Evolutionary conservation across 495 filamentous ascomycete genomes (phyloP).

Genomic region (Penicillium desertorum): DNA sequence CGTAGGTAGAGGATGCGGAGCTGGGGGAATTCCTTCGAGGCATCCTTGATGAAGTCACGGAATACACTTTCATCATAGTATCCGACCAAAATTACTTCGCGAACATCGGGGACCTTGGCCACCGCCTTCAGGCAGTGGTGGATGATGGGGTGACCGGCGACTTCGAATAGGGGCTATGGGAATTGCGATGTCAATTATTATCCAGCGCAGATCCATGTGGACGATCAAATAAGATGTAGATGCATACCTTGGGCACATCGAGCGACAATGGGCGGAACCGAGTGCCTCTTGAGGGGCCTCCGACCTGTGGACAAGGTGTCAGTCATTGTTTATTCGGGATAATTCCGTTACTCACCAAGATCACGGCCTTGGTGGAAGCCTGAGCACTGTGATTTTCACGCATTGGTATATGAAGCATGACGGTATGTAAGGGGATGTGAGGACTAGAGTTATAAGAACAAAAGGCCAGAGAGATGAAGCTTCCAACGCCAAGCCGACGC

Average conservation of each 20-base stretch:
- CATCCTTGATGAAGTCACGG: slow-evolving; percentile 95
- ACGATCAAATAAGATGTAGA: slow-evolving; percentile 3
- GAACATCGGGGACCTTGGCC: slow-evolving; percentile 85
- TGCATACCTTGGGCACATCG: slow-evolving; percentile 87
- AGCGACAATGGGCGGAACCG: slow-evolving; percentile 94
- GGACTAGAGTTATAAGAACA: slow-evolving; percentile 2
- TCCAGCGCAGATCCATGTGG: not conserved
- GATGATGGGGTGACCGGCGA: slow-evolving; percentile 97
- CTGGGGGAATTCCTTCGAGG: slow-evolving; percentile 78
- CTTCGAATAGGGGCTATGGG: slow-evolving; percentile 90
- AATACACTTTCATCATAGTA: slow-evolving; percentile 98
- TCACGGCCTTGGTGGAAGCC: slow-evolving; percentile 68
- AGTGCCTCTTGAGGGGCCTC: slow-evolving; percentile 91
- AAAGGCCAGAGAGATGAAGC: slow-evolving; percentile 23
- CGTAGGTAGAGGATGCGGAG: slow-evolving; percentile 93
- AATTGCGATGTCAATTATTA: slow-evolving; percentile 23
- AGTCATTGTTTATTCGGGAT: slow-evolving; percentile 15
- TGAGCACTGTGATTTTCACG: slow-evolving; percentile 39
- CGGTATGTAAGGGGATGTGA: slow-evolving; percentile 16
- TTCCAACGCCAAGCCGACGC: slow-evolving; percentile 30
- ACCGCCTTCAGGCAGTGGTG: slow-evolving; percentile 94
- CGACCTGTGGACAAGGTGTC: slow-evolving; percentile 61
- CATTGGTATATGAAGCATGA: slow-evolving; percentile 51
- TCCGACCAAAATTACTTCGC: slow-evolving; percentile 95
- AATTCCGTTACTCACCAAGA: slow-evolving; percentile 53